phyloP scores from a whole-genome alignment of 2,329 filamentous ascomycete species.

The Fusarium secorum region DNA sequence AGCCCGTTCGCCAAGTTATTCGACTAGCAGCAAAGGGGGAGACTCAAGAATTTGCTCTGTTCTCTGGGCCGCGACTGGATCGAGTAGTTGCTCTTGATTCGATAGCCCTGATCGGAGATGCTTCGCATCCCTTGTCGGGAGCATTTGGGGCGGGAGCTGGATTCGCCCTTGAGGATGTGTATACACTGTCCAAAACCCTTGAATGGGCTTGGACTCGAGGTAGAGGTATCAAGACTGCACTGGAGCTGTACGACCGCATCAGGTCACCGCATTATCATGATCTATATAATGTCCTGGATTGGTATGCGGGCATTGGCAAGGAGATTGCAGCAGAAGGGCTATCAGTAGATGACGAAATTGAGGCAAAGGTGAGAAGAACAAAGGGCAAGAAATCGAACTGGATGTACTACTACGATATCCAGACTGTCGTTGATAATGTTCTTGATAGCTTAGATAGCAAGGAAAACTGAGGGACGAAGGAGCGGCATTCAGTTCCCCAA shows the following conservation, averaged over 20 bases:
- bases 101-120: constrained; percentile 61
- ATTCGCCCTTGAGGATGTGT: constrained; percentile 49
- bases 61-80: constrained; percentile 43
- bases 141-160: constrained; percentile 51
- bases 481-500: not conserved
- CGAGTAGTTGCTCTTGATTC: constrained; percentile 30
- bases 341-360: constrained; percentile 38
- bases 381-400: constrained; percentile 34
- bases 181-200: constrained; percentile 34
- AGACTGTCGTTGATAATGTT: constrained; percentile 26
- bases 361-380: constrained; percentile 31
- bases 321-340: constrained; percentile 28
- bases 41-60: constrained; percentile 44
- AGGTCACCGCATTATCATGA: constrained; percentile 43
- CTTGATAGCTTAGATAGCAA: not conserved
- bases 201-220: constrained; percentile 36
- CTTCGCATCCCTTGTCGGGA: constrained; percentile 62
- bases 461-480: not conserved
- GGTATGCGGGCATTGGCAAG: constrained; percentile 27
- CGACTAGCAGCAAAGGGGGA: constrained; percentile 38
- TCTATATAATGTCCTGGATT: constrained; percentile 40
- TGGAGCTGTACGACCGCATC: constrained; percentile 41
- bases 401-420: constrained; percentile 43
- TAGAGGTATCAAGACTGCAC: constrained; percentile 26
- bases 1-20: constrained; percentile 43